Evolutionary conservation across 129 eudicot genomes (phyloP).

Genomic region (Solidago caesia): DNA sequence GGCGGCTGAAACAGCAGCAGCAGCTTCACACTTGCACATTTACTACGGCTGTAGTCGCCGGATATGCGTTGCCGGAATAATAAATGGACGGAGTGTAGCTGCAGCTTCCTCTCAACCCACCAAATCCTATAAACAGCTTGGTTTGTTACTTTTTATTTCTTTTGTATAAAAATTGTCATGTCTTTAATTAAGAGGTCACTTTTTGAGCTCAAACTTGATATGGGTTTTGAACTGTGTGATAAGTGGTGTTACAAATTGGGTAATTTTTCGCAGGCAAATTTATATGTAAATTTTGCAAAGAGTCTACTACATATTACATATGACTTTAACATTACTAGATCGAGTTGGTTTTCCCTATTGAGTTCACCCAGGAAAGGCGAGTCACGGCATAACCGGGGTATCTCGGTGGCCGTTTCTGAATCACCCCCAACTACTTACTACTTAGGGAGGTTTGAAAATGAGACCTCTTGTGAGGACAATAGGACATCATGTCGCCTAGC

Average conservation of each 20-base stretch:
- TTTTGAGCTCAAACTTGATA: not conserved
- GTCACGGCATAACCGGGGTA: too few species aligned
- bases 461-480: too few species aligned
- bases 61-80: constrained; percentile 15
- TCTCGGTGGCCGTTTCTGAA: too few species aligned
- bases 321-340: too few species aligned
- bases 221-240: not conserved
- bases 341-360: too few species aligned
- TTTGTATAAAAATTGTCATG: not conserved
- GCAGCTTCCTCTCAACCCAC: constrained; percentile 59
- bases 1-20: constrained; percentile 40
- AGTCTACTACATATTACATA: not conserved
- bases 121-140: constrained; percentile 76
- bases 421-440: too few species aligned
- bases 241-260: not conserved
- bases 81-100: constrained; percentile 14
- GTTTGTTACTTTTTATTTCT: constrained; percentile 36
- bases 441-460: too few species aligned
- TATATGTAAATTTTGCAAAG: not conserved
- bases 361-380: too few species aligned
- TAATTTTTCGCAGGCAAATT: not conserved
- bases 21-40: constrained; percentile 16
- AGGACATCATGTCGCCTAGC: too few species aligned
- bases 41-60: constrained; percentile 6
- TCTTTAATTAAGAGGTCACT: not conserved